These are phyloP conservation scores for Phialophora macrospora DNA, from an alignment of 2,329 filamentous ascomycete species.

Conservation along the genomic window DNA sequence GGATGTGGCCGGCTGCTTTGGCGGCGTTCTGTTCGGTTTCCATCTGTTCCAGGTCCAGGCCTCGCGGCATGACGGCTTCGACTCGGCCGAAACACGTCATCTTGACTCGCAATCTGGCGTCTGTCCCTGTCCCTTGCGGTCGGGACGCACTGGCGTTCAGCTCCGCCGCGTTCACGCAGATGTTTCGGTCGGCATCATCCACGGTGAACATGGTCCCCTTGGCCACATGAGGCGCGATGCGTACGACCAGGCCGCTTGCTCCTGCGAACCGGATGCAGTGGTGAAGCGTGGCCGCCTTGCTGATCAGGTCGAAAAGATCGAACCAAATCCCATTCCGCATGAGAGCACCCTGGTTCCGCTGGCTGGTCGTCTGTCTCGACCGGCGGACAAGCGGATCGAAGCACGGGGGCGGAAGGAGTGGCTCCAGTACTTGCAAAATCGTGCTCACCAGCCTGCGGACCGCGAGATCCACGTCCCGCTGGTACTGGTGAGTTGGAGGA, in stretches of 20 bases:
- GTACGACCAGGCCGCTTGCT: slow-evolving; percentile 29
- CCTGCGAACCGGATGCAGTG: slow-evolving; percentile 31
- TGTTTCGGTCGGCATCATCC: slow-evolving; percentile 10
- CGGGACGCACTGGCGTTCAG: slow-evolving; percentile 5
- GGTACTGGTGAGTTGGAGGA: slow-evolving; percentile 7
- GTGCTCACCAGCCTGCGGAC: slow-evolving; percentile 17
- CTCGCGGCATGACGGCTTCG: slow-evolving; percentile 32
- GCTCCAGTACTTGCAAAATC: slow-evolving; percentile 23
- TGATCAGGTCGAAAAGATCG: slow-evolving; percentile 26
- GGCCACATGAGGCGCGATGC: slow-evolving; percentile 25
- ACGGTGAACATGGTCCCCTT: slow-evolving; percentile 26
- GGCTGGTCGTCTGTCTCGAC: not conserved
- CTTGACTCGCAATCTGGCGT: slow-evolving; percentile 25
- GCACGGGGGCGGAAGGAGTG: slow-evolving; percentile 22
- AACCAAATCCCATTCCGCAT: slow-evolving; percentile 13
- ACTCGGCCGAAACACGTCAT: slow-evolving; percentile 37
- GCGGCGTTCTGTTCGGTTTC: slow-evolving; percentile 9
- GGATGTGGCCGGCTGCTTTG: not conserved
- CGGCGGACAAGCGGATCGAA: slow-evolving; percentile 15
- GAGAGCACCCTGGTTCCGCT: not conserved
- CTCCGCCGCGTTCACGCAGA: slow-evolving; percentile 27
- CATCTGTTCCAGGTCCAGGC: slow-evolving; percentile 18
- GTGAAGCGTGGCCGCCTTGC: slow-evolving; percentile 23
- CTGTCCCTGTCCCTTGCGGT: not conserved
- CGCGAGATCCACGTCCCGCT: slow-evolving; percentile 10